These are phyloP conservation scores for Mucor indicus DNA, from an alignment of 371 early-diverging fungal genomes.

Conservation along the genomic window DNA sequence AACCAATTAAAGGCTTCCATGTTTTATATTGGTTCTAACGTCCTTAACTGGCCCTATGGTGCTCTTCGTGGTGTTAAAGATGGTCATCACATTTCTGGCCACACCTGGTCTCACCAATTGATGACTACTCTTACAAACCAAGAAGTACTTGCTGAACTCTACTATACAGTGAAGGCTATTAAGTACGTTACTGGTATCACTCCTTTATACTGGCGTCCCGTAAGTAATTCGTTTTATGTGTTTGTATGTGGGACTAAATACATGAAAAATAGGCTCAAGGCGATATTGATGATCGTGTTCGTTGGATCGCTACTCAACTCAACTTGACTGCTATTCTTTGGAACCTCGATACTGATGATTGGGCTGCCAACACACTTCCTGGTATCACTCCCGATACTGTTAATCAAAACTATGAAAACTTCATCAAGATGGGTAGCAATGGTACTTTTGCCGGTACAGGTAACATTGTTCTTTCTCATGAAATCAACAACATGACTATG, in stretches of 20 bases:
- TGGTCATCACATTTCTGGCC: conserved; percentile 48
- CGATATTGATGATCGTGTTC: conserved; percentile 57
- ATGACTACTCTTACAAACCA: conserved; percentile 52
- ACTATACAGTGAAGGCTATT: conserved; percentile 51
- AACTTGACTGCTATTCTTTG: conserved; percentile 48
- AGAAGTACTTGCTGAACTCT: conserved; percentile 54
- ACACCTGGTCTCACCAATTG: conserved; percentile 56
- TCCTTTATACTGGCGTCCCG: conserved; percentile 59
- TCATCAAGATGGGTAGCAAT: conserved; percentile 43
- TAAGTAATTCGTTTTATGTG: no score
- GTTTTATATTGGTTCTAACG: conserved; percentile 56
- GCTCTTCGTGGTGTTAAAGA: conserved; percentile 47
- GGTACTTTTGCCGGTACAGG: conserved; percentile 37
- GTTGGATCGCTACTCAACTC: conserved; percentile 48
- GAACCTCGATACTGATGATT: conserved; percentile 50
- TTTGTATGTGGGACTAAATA: no score
- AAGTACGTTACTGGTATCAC: conserved; percentile 52
- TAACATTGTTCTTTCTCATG: conserved; percentile 51
- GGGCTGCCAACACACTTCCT: conserved; percentile 33
- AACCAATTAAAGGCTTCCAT: conserved; percentile 51
- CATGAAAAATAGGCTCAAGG: conserved; percentile 40
- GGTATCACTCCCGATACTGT: conserved; percentile 38
- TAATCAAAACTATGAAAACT: conserved; percentile 34
- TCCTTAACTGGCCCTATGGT: conserved; percentile 50
- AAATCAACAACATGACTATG: conserved; percentile 57